Conservation (phyloP, 169 alveolate species). For the Plasmodium gallinaceum region DNA sequence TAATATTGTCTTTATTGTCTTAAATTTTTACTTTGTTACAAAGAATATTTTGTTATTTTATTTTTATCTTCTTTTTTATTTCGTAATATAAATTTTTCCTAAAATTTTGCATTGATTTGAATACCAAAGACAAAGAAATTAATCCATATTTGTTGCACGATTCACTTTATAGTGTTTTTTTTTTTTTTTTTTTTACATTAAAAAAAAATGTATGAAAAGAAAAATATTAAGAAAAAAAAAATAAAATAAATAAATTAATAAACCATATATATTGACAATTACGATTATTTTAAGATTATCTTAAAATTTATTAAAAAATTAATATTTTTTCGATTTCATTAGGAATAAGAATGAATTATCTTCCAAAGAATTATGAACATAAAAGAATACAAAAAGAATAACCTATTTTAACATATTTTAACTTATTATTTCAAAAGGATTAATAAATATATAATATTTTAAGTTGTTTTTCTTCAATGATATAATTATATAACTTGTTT, state of each 20-base stretch:
- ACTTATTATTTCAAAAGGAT: neutral
- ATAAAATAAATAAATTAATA: neutral
- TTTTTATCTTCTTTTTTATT: conserved; percentile 14
- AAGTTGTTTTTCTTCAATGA: no score
- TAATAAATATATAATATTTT: neutral
- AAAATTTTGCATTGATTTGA: conserved; percentile 1
- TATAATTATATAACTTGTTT: neutral
- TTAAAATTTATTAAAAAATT: neutral
- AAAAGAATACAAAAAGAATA: neutral
- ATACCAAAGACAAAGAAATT: conserved; percentile 43
- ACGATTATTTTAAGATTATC: conserved; percentile 5
- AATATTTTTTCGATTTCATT: conserved; percentile 3
- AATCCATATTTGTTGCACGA: neutral
- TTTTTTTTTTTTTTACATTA: conserved; percentile 9
- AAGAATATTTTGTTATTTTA: neutral
- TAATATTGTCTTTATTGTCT: conserved; percentile 1
- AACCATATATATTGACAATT: neutral
- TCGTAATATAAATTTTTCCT: neutral
- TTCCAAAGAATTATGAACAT: neutral
- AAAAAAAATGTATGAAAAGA: conserved; percentile 2
- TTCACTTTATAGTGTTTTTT: neutral
- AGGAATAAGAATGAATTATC: neutral
- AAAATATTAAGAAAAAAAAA: neutral
- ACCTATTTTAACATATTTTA: conserved; percentile 5
- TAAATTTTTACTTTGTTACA: neutral